Base-by-base conservation (phyloP, 139 green algal species). In the Chlamydomonas incerta region DNA sequence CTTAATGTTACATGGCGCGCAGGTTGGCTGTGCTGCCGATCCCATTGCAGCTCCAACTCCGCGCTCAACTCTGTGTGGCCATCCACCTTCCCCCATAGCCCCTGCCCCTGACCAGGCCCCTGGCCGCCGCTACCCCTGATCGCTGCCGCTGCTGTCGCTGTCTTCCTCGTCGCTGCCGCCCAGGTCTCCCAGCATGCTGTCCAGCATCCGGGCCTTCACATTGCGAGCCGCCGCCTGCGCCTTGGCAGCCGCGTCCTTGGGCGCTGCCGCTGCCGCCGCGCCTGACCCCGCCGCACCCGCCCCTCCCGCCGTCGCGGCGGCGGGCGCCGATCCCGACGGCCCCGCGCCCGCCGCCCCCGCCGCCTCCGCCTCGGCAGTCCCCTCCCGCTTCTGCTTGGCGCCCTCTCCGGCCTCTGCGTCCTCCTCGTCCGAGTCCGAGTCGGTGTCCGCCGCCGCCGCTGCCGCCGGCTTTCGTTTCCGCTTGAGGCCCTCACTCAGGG, bases 401-500 rank as follows among this genome's bases (percentile, higher is more conserved):
- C 35, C 29, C 28, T 52, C 47, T 1, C 26, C 70, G 29, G 23
- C 70, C 70, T 46, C 70, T 3, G 0, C 77, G 14, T 70, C 72
- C 18, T 75, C 72, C 1, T 60, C 85, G 8, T 73, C 74, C 0
- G 41, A 67, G 21, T 34, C 72, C 41, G 50, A 33, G 5, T 13
- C 65, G 50, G 60, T 75, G 15, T 33, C 85, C 37, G 8, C 60
- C 8, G 60, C 60, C 41, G 41, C 41, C 41, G 41, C 5, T 50
- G 41, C 41, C 41, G 41, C 41, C 41, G 70, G n/a, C 76, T 82
- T 91, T 28, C 90, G 87, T 47, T 90, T 93, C 41, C 87, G 88
- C 29, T 75, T 55, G 17, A 93, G 71, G 6, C 88, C 90, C 47
- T 88, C 73, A 37, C 86, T 80, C 65, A 93, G 72, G 9, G 88